Evolutionary conservation across 148 eudicot genomes (phyloP), one percentile per base, ranked within the genome.

Genomic region (Chenopodium quinoa): DNA sequence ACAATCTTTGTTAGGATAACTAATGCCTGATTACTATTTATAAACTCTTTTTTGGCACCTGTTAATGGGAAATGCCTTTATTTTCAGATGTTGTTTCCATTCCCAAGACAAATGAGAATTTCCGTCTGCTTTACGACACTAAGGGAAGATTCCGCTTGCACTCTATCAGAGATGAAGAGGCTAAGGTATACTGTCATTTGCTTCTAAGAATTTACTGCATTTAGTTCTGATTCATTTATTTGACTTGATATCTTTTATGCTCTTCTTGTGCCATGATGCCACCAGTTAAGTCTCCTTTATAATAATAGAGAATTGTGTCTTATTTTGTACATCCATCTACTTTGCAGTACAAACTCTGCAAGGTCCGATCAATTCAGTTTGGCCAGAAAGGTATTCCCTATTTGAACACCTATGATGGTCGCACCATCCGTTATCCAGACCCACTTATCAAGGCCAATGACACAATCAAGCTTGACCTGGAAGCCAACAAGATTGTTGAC

Each of bases 141-240:
- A 90, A 90, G 86, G 93, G 93, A 2, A 74, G 93, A 54, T 90
- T 90, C 77, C 81, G 93, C 29, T 84, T 89, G 66, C 91, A 89
- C 84, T 88, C 91, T 5, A 8, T 89, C 71, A 86, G 93, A 64
- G 91, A 90, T 82, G 93, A 90, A 75, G 91, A 90, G 80, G 80
- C 93, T 6, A 88, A 90, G 91, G 91, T 25, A 2, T 6, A 4
- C 27, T 27, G 27, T 27, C 27, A 27, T 27, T 27, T 27, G 27
- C 27, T 27, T 27, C 27, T 27, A 27, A 27, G 27, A 27, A 27
- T 27, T 27, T 27, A 27, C 27, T 0, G 27, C 27, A 27, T 27
- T 27, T 27, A 27, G 27, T 27, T 27, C 72, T 44, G 11, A 68
- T 29, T 7, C 20, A 29, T 68, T 1, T 68, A 20, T 68, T 29